Conservation (phyloP, 116 monocot species). For the Thalassia testudinum region DNA sequence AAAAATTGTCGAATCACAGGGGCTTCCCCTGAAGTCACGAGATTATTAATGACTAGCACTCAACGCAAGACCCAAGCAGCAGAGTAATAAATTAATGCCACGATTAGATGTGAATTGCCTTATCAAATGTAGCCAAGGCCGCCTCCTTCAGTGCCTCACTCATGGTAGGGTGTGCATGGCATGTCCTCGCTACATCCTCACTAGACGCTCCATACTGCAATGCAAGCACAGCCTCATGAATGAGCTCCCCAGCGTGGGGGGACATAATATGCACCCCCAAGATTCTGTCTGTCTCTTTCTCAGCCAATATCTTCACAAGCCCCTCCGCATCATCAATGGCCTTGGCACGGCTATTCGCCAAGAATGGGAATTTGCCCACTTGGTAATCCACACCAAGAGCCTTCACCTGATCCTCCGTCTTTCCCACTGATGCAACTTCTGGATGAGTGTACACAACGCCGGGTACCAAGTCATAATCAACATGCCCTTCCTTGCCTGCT, state of each 20-base stretch:
- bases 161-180: no score
- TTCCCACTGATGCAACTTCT: slow-evolving; percentile 58
- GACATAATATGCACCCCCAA: slow-evolving; percentile 75
- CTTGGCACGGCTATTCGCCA: no score
- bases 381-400: slow-evolving; percentile 36
- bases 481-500: no score
- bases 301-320: slow-evolving; percentile 57
- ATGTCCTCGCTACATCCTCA: no score
- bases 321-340: no score
- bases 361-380: slow-evolving; percentile 69
- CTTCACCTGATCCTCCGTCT: slow-evolving; percentile 66
- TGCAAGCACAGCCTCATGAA: slow-evolving; percentile 63
- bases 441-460: slow-evolving; percentile 67
- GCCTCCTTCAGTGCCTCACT: no score
- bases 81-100: no score
- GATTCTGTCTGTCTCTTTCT: slow-evolving; percentile 62
- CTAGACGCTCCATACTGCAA: slow-evolving; percentile 64
- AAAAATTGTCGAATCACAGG: no score
- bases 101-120: slow-evolving; percentile 53
- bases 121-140: no score
- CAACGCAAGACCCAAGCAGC: no score
- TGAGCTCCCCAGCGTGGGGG: slow-evolving; percentile 59
- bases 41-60: no score
- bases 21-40: no score
- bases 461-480: slow-evolving; percentile 46